Evolutionary conservation across 805 yeast species (phyloP).

Genomic region (Nakazawaea wickerhamii): DNA sequence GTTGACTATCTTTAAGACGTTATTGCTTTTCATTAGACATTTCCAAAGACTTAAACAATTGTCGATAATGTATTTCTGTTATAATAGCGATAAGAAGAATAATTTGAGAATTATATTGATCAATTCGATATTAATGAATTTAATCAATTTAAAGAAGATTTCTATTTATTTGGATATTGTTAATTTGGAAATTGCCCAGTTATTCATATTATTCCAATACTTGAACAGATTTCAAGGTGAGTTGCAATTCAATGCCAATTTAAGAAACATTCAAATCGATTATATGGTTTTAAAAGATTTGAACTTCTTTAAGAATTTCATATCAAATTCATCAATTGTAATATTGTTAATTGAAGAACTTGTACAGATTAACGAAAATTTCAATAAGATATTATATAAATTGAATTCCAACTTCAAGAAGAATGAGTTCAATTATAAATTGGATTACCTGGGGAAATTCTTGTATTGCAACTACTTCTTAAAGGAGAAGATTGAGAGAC

Average conservation of each 20-base stretch:
- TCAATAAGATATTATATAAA: background rate
- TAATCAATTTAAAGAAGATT: background rate
- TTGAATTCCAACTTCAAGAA: slow-evolving; percentile 7
- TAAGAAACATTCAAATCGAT: slow-evolving; percentile 7
- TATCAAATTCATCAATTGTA: slow-evolving; percentile 9
- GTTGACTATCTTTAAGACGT: slow-evolving; percentile 5
- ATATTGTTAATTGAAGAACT: slow-evolving; percentile 7
- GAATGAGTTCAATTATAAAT: background rate
- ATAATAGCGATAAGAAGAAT: slow-evolving; percentile 5
- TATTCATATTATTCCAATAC: slow-evolving; percentile 1
- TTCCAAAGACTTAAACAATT: background rate
- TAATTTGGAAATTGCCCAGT: slow-evolving; percentile 3
- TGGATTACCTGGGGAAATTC: slow-evolving; percentile 1
- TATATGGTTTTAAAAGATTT: slow-evolving; percentile 8
- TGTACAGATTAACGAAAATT: background rate
- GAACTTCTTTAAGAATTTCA: slow-evolving; percentile 10
- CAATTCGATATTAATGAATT: slow-evolving; percentile 8
- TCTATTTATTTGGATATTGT: slow-evolving; percentile 8
- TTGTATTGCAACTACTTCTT: slow-evolving; percentile 6
- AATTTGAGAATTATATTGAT: slow-evolving; percentile 10
- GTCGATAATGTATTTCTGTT: slow-evolving; percentile 2
- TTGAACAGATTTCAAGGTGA: slow-evolving; percentile 3
- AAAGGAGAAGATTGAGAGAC: background rate
- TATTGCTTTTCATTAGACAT: background rate
- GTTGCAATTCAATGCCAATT: slow-evolving; percentile 5